phyloP scores from a whole-genome alignment of 163 green algal species.

The Chloromonas sp. region DNA sequence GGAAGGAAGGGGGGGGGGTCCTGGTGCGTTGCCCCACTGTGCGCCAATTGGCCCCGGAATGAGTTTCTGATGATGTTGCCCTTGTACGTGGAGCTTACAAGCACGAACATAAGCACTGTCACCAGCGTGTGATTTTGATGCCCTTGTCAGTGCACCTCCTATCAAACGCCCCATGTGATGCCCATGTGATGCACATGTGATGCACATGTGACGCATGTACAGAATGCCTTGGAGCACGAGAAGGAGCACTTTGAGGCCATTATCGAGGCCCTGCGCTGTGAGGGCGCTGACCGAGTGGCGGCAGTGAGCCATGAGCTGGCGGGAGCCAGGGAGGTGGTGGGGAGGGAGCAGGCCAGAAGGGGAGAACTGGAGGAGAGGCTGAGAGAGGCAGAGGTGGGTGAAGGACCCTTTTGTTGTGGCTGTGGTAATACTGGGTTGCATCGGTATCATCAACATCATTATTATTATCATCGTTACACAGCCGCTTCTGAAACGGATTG shows the following conservation, averaged over 20 bases:
- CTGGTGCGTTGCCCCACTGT: too few relatives aligned
- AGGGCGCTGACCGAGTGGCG: slow-evolving; percentile 17
- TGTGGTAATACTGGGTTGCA: neutral
- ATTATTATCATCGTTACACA: neutral
- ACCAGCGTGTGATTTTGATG: neutral
- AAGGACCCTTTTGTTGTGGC: neutral
- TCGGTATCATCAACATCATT: neutral
- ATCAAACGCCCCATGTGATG: neutral
- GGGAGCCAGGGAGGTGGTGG: neutral
- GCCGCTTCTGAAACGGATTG: neutral
- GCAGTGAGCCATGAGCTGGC: slow-evolving; percentile 1
- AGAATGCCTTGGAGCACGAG: slow-evolving; percentile 25
- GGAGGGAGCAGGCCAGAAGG: slow-evolving; percentile 4
- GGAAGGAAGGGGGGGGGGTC: too few relatives aligned
- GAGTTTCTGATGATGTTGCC: too few relatives aligned
- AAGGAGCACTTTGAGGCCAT: slow-evolving; percentile 25
- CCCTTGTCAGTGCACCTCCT: neutral
- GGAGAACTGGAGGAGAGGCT: slow-evolving; percentile 12
- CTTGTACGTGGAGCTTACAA: too few relatives aligned
- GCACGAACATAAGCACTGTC: too few relatives aligned
- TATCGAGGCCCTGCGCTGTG: slow-evolving; percentile 16
- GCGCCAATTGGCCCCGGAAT: too few relatives aligned
- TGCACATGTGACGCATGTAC: neutral
- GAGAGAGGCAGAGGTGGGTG: slow-evolving; percentile 6
- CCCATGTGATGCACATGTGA: too few relatives aligned